Evolutionary conservation across 2,329 filamentous ascomycete species (phyloP), one percentile per base, ranked within the genome.

Genomic region (Colletotrichum graminicola): DNA sequence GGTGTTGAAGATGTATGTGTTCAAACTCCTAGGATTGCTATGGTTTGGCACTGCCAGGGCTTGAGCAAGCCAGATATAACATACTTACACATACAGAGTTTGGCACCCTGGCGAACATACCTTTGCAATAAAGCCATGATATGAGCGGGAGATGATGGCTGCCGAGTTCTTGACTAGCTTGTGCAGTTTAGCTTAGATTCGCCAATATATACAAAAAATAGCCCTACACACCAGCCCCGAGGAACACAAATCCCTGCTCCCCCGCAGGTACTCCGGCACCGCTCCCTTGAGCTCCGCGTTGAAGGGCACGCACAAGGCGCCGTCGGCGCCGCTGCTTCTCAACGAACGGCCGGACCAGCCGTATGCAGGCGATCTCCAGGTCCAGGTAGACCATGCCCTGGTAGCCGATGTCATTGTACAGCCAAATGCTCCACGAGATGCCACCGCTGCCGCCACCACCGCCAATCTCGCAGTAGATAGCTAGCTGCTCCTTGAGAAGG

Each of bases 351-450:
- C 81, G 75, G 52, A 90, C 83, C 2, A 85, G 83, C 29, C 81
- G 80, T 77, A 88, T 88, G 78, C 87, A 89, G 2, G 81, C 74
- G 10, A 82, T 84, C 14, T 84, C 77, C 0, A 84, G 83, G 43
- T 80, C 80, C 0, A 85, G 80, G 71, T 87, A 84, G 0, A 87
- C 80, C 86, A 89, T 88, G 7, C 87, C 87, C 76, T 89, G 86
- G 55, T 86, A 82, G 0, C 87, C 86, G 49, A 89, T 84, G 69
- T 89, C 87, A 76, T 89, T 89, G 78, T 88, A 89, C 0, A 87
- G 78, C 87, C 87, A 89, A 75, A 91, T 91, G 18, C 81, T 86
- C 89, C 89, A 91, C 56, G 84, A 85, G 4, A 85, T 82, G 10
- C 82, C 82, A 0, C 57, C n/a, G n/a, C n/a, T n/a, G n/a, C n/a